Conservation (phyloP, 176 grass and related monocot species). For the Avena atlantica region DNA sequence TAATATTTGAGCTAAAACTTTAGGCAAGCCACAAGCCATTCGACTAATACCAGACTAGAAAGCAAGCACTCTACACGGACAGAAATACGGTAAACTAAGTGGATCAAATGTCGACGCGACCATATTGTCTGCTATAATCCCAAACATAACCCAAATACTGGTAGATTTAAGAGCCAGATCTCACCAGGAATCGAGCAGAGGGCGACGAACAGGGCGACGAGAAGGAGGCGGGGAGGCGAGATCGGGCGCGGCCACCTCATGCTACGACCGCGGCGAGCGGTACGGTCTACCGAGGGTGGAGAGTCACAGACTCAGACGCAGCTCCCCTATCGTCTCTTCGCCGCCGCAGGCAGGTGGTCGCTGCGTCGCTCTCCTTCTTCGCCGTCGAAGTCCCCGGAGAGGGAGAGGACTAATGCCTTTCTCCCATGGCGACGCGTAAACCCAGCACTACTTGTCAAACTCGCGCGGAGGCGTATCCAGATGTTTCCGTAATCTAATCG, state of each 20-base stretch:
- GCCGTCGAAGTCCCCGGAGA: not conserved
- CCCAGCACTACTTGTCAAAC: not conserved
- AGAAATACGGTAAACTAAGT: constrained; percentile 1
- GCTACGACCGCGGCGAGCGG: constrained; percentile 32
- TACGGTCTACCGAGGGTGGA: not conserved
- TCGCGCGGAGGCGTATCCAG: not conserved
- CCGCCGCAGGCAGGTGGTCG: constrained; percentile 17
- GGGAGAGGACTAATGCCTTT: not conserved
- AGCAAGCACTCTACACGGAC: not conserved
- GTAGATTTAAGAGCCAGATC: constrained; percentile 39
- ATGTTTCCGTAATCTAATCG: not conserved
- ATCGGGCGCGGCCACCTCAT: constrained; percentile 50
- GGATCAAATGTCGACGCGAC: not conserved
- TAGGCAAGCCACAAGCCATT: not conserved
- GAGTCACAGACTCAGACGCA: constrained; percentile 5
- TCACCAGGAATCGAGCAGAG: constrained; percentile 53
- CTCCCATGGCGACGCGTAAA: constrained; percentile 23
- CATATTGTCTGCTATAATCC: constrained; percentile 16
- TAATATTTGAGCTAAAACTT: constrained; percentile 5
- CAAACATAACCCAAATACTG: not conserved
- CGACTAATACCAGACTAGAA: not conserved
- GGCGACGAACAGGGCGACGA: constrained; percentile 35
- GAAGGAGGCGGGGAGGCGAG: constrained; percentile 14
- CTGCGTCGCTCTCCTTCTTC: not conserved
- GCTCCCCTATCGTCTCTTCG: not conserved